Evolutionary conservation across 805 yeast species (phyloP).

Genomic region (Brettanomyces bruxellensis): DNA sequence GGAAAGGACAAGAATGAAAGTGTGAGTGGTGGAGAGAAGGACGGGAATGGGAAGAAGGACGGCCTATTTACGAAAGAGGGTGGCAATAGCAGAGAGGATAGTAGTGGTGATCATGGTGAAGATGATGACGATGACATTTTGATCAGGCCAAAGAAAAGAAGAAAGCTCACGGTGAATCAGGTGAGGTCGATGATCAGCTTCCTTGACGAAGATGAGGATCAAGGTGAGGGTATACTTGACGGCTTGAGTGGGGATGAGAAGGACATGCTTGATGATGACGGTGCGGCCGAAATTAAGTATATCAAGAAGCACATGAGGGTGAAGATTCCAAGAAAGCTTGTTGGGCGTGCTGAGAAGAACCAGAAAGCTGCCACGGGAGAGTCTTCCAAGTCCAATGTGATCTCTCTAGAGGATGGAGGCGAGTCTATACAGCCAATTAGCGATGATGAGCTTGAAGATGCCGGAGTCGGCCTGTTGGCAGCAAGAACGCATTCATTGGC

Average conservation of each 20-base stretch:
- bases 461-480: slow-evolving; percentile 17
- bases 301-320: slow-evolving; percentile 26
- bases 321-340: slow-evolving; percentile 46
- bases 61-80: slow-evolving; percentile 4
- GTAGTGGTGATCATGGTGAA: slow-evolving; percentile 11
- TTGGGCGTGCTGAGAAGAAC: slow-evolving; percentile 26
- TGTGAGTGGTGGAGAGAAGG: slow-evolving; percentile 4
- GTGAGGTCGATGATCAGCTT: slow-evolving; percentile 20
- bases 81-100: slow-evolving; percentile 5
- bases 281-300: slow-evolving; percentile 28
- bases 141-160: slow-evolving; percentile 21
- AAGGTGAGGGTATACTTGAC: slow-evolving; percentile 3
- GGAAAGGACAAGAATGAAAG: slow-evolving; percentile 15
- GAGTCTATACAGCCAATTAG: slow-evolving; percentile 25
- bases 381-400: neutral
- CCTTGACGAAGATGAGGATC: slow-evolving; percentile 19
- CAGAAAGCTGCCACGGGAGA: slow-evolving; percentile 4
- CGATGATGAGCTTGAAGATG: slow-evolving; percentile 12
- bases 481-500: slow-evolving; percentile 18
- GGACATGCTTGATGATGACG: slow-evolving; percentile 26
- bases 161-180: slow-evolving; percentile 24
- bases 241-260: slow-evolving; percentile 21
- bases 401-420: slow-evolving; percentile 17
- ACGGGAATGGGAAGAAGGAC: slow-evolving; percentile 5
- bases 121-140: slow-evolving; percentile 20